Evolutionary conservation across 768 basidiomycete genomes (phyloP), one percentile per base, ranked within the genome.

Genomic region (Holtermanniella nyarrowii): DNA sequence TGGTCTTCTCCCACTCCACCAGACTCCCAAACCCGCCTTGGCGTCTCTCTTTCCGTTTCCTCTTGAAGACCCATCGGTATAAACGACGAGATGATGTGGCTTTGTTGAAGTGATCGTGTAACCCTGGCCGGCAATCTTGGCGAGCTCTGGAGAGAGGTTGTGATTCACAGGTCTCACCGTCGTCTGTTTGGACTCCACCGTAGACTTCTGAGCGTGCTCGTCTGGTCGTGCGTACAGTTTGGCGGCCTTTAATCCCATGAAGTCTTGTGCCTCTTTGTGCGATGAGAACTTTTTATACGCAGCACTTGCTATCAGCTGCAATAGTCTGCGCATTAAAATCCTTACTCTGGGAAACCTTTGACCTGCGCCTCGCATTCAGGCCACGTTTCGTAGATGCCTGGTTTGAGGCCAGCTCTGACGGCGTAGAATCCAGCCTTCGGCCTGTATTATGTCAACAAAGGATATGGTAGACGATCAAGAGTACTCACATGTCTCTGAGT

Each of bases 61-160:
- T 62, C 79, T 80, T 57, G 88, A 89, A 4, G 88, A 84, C 11
- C 91, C 91, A 69, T 96, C 91, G 18, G 78, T 83, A 60, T 87
- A 93, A 1, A 89, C 89, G 12, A 84, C 61, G 21, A 71, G 48
- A 24, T 56, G 53, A 44, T 56, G 42, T 3, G 52, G 48, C 5
- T 26, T 24, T 11, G 48, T 49, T 18, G 50, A 49, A 2, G 57
- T 51, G 54, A 69, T 57, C 10, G 42, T 54, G 50, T 64, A 66
- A 39, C 67, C 67, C 18, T 56, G 44, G 18, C 27, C 25, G 18
- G 55, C 47, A 3, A 58, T 37, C 3, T 48, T 40, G 44, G 27
- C 47, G 2, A 58, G 50, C 4, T 51, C 39, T 2, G 53, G 2
- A 3, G 61, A 47, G 10, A 63, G 55, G 25, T 26, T 20, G 42